Conservation (phyloP, 352 stramenopile genomes). For the Hyaloperonospora brassicae region DNA sequence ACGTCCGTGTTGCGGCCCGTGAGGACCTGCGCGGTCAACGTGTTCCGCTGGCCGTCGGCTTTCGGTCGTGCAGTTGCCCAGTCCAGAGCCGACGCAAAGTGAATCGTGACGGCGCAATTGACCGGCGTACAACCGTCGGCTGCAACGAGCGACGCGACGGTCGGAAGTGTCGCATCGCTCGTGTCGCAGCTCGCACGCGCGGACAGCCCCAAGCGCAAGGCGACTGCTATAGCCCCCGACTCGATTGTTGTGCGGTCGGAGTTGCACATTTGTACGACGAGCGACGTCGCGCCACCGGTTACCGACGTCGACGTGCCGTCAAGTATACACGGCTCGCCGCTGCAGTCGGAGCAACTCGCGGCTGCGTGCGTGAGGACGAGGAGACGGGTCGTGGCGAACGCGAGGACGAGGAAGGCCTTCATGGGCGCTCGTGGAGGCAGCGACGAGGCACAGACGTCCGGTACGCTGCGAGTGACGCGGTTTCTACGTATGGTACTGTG, state of each 20-base stretch:
- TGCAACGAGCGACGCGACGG: constrained; percentile 27
- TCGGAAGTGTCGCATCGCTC: constrained; percentile 31
- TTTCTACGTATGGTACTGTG: too few species aligned
- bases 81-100: constrained; percentile 43
- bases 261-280: constrained; percentile 63
- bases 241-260: constrained; percentile 30
- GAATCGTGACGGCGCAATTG: constrained; percentile 45
- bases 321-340: constrained; percentile 47
- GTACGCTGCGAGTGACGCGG: too few species aligned
- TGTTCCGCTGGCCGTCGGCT: constrained; percentile 25
- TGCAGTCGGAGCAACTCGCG: constrained; percentile 44
- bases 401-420: too few species aligned
- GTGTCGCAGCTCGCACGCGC: constrained; percentile 43
- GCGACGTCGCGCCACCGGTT: constrained; percentile 29
- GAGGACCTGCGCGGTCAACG: constrained; percentile 44
- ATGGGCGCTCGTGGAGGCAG: too few species aligned
- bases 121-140: constrained; percentile 31
- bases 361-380: constrained; percentile 17
- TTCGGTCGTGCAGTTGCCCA: constrained; percentile 59
- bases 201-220: constrained; percentile 39
- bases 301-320: constrained; percentile 32
- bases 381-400: too few species aligned
- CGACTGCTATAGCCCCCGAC: constrained; percentile 16
- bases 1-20: constrained; percentile 29
- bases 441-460: too few species aligned